phyloP scores from a whole-genome alignment of 1,284 basidiomycete species.

The Ceratobasidium sp. region DNA sequence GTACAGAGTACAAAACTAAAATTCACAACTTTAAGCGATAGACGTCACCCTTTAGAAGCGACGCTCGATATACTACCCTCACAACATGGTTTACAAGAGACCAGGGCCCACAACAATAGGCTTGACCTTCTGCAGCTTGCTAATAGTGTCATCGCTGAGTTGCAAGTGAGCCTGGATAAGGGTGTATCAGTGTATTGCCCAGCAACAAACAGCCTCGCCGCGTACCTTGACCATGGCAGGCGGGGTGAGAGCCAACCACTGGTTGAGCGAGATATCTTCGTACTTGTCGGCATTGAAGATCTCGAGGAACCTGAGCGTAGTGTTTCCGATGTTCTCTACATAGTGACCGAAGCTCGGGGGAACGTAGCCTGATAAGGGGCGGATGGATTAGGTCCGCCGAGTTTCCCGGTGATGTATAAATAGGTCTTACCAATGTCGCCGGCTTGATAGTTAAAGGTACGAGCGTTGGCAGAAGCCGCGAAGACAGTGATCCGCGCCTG shows the following conservation, averaged over 20 bases:
- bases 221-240: conserved; percentile 66
- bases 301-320: conserved; percentile 65
- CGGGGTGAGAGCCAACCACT: conserved; percentile 75
- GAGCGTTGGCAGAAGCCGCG: conserved; percentile 68
- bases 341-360: conserved; percentile 73
- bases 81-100: neutral
- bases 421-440: conserved; percentile 73
- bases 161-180: conserved; percentile 59
- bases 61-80: neutral
- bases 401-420: conserved; percentile 52
- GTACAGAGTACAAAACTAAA: neutral
- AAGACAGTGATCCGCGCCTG: conserved; percentile 56
- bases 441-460: conserved; percentile 56
- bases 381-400: neutral
- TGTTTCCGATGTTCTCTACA: conserved; percentile 66
- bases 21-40: neutral
- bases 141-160: neutral
- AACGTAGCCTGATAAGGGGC: conserved; percentile 61
- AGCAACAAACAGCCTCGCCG: neutral
- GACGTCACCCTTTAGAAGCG: neutral
- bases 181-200: neutral
- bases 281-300: conserved; percentile 70
- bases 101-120: conserved; percentile 1
- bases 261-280: conserved; percentile 70
- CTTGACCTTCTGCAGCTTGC: neutral